Conservation (phyloP, 176 grass and related monocot genomes). For the Rhynchospora pubera region DNA sequence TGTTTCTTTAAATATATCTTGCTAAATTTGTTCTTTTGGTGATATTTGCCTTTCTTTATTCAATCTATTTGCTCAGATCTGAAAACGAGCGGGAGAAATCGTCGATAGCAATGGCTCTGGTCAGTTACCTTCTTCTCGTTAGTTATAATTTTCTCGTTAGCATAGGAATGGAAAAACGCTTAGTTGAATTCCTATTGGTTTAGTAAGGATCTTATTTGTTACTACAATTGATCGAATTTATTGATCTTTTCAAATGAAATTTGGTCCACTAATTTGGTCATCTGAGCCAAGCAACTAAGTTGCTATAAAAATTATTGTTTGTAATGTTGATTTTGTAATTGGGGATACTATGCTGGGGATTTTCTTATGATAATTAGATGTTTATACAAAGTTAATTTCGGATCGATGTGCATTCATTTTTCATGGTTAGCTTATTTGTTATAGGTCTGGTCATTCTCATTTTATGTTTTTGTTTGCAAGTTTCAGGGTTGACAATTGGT, state of each 20-base stretch:
- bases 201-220: background rate
- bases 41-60: background rate
- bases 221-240: background rate
- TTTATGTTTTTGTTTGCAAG: no score
- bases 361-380: no score
- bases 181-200: background rate
- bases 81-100: constrained; percentile 4
- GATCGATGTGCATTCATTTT: no score
- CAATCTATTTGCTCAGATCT: constrained; percentile 16
- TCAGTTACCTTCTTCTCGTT: constrained; percentile 6
- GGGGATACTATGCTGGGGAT: no score
- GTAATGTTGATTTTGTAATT: no score
- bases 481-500: no score
- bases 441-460: no score
- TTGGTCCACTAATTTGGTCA: background rate
- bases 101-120: constrained; percentile 24
- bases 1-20: background rate
- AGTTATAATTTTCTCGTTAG: background rate
- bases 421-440: no score
- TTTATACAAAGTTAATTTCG: no score
- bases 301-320: background rate
- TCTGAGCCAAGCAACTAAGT: background rate
- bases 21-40: background rate
- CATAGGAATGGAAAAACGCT: background rate
- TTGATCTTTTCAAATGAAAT: background rate